These are phyloP conservation scores for Stylosanthes scabra DNA, from an alignment of 331 rosid genomes.

Conservation along the genomic window DNA sequence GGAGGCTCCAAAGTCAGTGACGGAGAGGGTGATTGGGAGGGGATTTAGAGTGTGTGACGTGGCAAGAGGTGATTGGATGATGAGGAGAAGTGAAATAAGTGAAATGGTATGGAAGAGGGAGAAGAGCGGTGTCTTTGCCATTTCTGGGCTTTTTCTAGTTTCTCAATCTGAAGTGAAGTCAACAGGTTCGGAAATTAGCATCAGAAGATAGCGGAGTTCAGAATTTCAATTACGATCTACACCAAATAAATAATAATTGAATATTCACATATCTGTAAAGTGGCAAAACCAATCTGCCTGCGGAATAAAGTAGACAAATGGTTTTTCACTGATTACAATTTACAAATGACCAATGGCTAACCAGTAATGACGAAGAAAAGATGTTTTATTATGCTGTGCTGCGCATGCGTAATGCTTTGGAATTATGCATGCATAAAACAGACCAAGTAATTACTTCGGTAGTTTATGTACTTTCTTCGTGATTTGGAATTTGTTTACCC, in stretches of 20 bases:
- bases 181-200: background rate
- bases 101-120: slow-evolving; percentile 14
- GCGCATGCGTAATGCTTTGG: background rate
- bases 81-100: slow-evolving; percentile 5
- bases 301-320: no score
- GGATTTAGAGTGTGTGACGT: slow-evolving; percentile 39
- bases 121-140: slow-evolving; percentile 36
- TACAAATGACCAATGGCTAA: no score
- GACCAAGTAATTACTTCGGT: background rate
- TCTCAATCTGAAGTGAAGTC: no score
- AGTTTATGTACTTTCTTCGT: background rate
- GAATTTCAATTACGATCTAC: background rate
- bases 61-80: slow-evolving; percentile 52
- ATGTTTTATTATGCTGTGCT: no score
- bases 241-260: no score
- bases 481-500: no score
- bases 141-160: background rate
- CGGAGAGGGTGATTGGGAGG: slow-evolving; percentile 47
- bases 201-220: background rate
- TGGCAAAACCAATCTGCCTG: no score
- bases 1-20: slow-evolving; percentile 75
- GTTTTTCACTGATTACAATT: no score
- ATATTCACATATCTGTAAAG: no score
- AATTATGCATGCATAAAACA: background rate
- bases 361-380: no score